These are phyloP conservation scores for Nicotiana obtusifolia DNA, from an alignment of 257 asterid species.

Conservation along the genomic window DNA sequence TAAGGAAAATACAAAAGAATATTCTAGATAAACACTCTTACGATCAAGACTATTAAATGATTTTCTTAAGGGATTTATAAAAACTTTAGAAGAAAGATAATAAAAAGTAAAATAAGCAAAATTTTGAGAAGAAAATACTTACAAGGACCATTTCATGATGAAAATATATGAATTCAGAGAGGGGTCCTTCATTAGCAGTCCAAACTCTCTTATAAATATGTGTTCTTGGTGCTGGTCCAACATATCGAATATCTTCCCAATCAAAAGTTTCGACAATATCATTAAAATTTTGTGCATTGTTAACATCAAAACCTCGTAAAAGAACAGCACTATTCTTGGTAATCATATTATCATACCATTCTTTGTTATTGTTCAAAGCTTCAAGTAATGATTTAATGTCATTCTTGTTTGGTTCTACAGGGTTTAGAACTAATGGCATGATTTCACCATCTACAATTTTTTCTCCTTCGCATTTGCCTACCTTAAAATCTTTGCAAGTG, in stretches of 20 bases:
- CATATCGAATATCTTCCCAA: constrained; percentile 79
- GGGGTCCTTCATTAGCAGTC: constrained; percentile 89
- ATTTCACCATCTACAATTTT: constrained; percentile 65
- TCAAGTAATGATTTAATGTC: constrained; percentile 31
- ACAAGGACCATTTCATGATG: constrained; percentile 91
- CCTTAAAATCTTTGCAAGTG: constrained; percentile 59
- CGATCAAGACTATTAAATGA: not conserved
- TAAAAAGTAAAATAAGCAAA: not conserved
- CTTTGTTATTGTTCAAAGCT: constrained; percentile 42
- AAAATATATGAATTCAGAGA: constrained; percentile 70
- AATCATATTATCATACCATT: constrained; percentile 73
- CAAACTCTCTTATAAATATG: constrained; percentile 69
- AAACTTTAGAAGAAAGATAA: not conserved
- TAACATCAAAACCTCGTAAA: constrained; percentile 57
- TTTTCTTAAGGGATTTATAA: no score
- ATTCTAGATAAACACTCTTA: not conserved
- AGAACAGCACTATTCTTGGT: constrained; percentile 71
- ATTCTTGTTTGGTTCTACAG: constrained; percentile 24
- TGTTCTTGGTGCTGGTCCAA: constrained; percentile 83
- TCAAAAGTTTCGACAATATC: constrained; percentile 60
- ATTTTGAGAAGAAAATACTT: not conserved
- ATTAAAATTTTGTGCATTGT: constrained; percentile 54
- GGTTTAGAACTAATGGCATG: constrained; percentile 61
- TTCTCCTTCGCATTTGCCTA: constrained; percentile 81
- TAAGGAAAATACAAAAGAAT: not conserved